Conservation (phyloP, 1,284 basidiomycete genomes). For the Phaffia rhodozyma region DNA sequence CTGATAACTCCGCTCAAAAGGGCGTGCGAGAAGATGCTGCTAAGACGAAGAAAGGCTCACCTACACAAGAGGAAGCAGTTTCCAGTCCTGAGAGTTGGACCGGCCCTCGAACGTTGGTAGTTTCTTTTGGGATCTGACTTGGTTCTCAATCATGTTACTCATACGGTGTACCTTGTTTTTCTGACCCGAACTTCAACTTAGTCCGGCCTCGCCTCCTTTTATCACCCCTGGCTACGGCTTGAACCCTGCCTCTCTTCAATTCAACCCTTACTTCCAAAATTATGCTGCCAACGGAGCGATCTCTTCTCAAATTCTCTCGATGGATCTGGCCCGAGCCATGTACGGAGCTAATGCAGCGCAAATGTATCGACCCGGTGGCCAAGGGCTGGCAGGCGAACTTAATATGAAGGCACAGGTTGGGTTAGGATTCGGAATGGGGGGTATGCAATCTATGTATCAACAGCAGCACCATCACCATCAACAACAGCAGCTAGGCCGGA, state of each 20-base stretch:
- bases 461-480: not conserved
- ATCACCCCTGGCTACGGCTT: no score
- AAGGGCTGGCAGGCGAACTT: no score
- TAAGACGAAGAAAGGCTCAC: not conserved
- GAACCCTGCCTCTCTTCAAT: no score
- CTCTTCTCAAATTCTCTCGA: not conserved
- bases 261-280: no score
- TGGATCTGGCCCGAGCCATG: not conserved
- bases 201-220: no score
- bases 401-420: no score
- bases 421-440: no score
- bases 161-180: not conserved
- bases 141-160: not conserved
- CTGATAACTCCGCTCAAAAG: not conserved
- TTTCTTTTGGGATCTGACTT: not conserved
- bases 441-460: not conserved
- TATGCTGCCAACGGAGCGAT: no score
- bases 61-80: not conserved
- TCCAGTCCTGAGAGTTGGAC: no score
- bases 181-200: not conserved
- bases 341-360: not conserved
- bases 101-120: no score
- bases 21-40: not conserved
- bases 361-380: no score
- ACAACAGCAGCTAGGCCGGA: not conserved